A percentile compares a stretch with the other conserved stretches of the same genome.
These are phyloP conservation scores for Arthrobotrys sphaeroides DNA, from an alignment of 2,329 filamentous ascomycete genomes.

Conservation along the genomic window DNA sequence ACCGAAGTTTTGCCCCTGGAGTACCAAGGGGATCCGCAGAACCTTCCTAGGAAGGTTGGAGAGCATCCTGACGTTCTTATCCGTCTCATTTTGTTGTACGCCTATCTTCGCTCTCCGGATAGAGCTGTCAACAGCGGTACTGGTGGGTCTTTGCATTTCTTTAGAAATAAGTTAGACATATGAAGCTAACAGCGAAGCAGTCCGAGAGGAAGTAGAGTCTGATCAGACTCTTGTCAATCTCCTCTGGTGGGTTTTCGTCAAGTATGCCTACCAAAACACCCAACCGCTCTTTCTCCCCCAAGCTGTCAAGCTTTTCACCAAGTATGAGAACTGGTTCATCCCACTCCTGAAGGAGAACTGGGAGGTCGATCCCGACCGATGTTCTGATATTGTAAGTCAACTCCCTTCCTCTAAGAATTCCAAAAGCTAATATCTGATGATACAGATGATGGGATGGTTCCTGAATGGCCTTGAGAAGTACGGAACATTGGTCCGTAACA, in stretches of 20 bases:
- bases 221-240: slow-evolving; percentile 24
- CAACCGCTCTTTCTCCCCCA: neutral
- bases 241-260: slow-evolving; percentile 50
- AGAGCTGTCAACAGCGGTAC: neutral
- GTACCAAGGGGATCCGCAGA: neutral
- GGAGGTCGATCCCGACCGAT: slow-evolving; percentile 12
- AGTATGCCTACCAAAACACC: slow-evolving; percentile 31
- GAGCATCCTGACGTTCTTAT: slow-evolving; percentile 36
- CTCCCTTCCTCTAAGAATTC: neutral
- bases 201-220: neutral
- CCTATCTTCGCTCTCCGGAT: slow-evolving; percentile 25
- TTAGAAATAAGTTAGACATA: neutral
- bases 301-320: slow-evolving; percentile 7
- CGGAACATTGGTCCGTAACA: slow-evolving; percentile 21
- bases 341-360: slow-evolving; percentile 41
- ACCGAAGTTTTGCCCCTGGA: slow-evolving; percentile 6
- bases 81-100: slow-evolving; percentile 22
- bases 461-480: slow-evolving; percentile 31
- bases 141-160: neutral
- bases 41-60: slow-evolving; percentile 27
- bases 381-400: slow-evolving; percentile 32
- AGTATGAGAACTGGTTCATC: slow-evolving; percentile 39
- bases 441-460: slow-evolving; percentile 45
- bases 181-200: neutral
- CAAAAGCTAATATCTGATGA: neutral